Evolutionary conservation across 306 rosid species (phyloP).

Genomic region (Fragaria ananassa): DNA sequence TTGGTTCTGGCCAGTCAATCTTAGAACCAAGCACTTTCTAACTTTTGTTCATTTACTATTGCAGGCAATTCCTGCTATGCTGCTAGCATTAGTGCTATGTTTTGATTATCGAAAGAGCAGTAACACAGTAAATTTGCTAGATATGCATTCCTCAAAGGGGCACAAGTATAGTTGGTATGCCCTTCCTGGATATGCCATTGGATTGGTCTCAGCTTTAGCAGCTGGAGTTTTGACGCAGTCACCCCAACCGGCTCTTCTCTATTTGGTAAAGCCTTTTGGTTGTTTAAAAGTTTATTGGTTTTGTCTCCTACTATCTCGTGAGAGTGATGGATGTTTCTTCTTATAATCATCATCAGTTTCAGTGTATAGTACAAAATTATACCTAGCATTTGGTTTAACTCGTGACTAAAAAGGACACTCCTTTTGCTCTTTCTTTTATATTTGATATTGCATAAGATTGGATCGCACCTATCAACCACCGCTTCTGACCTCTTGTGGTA

Average conservation of each 20-base stretch:
- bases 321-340: neutral
- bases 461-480: neutral
- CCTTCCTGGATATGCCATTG: constrained; percentile 91
- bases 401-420: neutral
- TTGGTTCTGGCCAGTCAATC: neutral
- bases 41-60: constrained; percentile 12
- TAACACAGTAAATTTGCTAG: constrained; percentile 61
- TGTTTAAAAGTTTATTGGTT: neutral
- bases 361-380: neutral
- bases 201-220: constrained; percentile 81
- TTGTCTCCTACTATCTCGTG: neutral
- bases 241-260: constrained; percentile 96
- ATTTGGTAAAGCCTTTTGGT: constrained; percentile 65
- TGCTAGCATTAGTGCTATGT: constrained; percentile 87
- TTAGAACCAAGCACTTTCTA: neutral
- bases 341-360: neutral
- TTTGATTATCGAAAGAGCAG: constrained; percentile 84
- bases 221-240: constrained; percentile 89
- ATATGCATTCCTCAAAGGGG: constrained; percentile 78
- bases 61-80: constrained; percentile 97
- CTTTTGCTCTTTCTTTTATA: neutral
- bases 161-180: constrained; percentile 99
- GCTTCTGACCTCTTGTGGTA: constrained; percentile 8
- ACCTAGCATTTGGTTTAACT: neutral
- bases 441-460: neutral